These are phyloP conservation scores for Eucalyptus paniculata DNA, from an alignment of 345 rosid species.

Conservation along the genomic window DNA sequence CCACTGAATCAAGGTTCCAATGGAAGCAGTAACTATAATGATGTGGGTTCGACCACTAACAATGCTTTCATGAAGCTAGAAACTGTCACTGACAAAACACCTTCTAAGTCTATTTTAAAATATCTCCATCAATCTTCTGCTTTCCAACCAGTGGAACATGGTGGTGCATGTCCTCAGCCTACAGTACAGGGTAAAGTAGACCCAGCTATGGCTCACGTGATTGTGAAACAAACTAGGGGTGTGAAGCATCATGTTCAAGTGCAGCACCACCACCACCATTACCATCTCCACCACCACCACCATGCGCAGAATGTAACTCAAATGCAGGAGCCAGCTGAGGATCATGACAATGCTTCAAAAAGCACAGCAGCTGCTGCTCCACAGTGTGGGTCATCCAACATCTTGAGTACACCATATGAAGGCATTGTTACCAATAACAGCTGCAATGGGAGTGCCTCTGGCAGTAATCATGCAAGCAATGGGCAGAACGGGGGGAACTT, in stretches of 20 bases:
- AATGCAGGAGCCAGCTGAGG: not conserved
- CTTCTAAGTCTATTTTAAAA: constrained; percentile 1
- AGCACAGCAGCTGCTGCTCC: not conserved
- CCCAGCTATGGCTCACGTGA: not conserved
- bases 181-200: constrained; percentile 4
- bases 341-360: constrained; percentile 1
- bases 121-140: constrained; percentile 9
- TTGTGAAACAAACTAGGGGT: constrained; percentile 1
- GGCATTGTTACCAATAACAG: constrained; percentile 9
- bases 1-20: constrained; percentile 19
- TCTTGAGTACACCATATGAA: not conserved
- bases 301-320: constrained; percentile 10
- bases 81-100: not conserved
- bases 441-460: constrained; percentile 25
- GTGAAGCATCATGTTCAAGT: constrained; percentile 15
- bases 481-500: constrained; percentile 20
- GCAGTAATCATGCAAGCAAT: constrained; percentile 38
- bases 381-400: constrained; percentile 20
- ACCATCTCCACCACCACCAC: constrained; percentile 16
- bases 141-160: constrained; percentile 11
- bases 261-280: constrained; percentile 24
- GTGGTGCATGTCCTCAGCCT: constrained; percentile 1
- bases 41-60: constrained; percentile 24
- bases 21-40: constrained; percentile 35
- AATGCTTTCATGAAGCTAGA: constrained; percentile 8